phyloP scores from a whole-genome alignment of 2,329 filamentous ascomycete genomes.

The Bertia moriformis region DNA sequence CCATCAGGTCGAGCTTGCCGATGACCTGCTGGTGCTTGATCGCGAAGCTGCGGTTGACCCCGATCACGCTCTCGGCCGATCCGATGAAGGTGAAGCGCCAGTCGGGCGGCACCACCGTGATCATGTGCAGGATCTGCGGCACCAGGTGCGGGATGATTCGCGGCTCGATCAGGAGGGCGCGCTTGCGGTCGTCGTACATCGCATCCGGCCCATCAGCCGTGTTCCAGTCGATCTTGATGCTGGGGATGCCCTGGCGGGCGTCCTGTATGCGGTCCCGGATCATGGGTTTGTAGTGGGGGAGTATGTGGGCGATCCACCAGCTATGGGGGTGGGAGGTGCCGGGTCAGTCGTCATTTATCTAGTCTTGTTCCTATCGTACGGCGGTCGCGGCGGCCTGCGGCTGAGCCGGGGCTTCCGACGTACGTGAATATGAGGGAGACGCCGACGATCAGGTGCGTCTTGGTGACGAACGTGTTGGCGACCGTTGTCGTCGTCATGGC shows the following conservation, averaged over 20 bases:
- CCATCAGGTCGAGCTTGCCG: slow-evolving; percentile 34
- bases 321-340: slow-evolving; percentile 11
- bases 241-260: slow-evolving; percentile 9
- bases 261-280: slow-evolving; percentile 17
- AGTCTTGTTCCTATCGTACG: not conserved
- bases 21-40: slow-evolving; percentile 30
- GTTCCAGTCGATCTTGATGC: slow-evolving; percentile 23
- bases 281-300: slow-evolving; percentile 26
- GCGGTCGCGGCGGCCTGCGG: not conserved
- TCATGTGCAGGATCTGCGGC: slow-evolving; percentile 34
- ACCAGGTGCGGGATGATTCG: slow-evolving; percentile 30
- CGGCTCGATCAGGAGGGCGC: slow-evolving; percentile 35
- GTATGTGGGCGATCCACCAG: slow-evolving; percentile 28
- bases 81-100: slow-evolving; percentile 39
- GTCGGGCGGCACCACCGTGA: slow-evolving; percentile 33
- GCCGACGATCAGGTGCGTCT: slow-evolving; percentile 16
- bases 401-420: slow-evolving; percentile 6
- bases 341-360: no score
- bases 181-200: slow-evolving; percentile 30
- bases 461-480: slow-evolving; percentile 16
- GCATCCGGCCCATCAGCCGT: slow-evolving; percentile 14
- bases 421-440: slow-evolving; percentile 22
- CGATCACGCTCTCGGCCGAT: slow-evolving; percentile 28
- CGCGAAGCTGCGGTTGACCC: slow-evolving; percentile 26
- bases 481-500: slow-evolving; percentile 6